Base-by-base conservation (phyloP, 345 rosid species). In the Adansonia digitata region DNA sequence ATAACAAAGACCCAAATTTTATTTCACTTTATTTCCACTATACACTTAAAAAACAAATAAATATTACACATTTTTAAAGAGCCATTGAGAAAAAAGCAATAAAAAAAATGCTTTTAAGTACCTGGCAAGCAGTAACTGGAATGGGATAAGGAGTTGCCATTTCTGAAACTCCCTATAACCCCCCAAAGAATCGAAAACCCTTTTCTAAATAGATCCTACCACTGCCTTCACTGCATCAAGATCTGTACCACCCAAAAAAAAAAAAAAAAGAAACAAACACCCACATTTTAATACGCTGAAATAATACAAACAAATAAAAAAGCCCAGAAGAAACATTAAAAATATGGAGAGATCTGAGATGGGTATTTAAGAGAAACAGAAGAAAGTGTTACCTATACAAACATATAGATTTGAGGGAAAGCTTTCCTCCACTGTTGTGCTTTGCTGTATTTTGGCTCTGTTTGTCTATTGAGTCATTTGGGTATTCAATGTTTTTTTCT, bases 91-190 rank as follows among this genome's bases (percentile, higher is more conserved):
- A 55, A 10, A 12, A 12, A 43, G 48, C 48, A 26, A 66, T 27
- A 15, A 20, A 14, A 55, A 52, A 31, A 10, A 5, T 1, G n/a
- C 3, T 2, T 31, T 26, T 0, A 29, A 40, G 29, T 18, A 87
- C 90, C 90, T 87, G 88, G 37, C 84, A 79, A 73, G 90, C 88
- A 67, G 83, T 81, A 52, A 86, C 79, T 2, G 85, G 86, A 57
- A 83, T 74, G 69, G 83, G 79, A 77, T 76, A 85, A 6, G 86
- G 82, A 71, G 80, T 51, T 57, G 85, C 56, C 90, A 87, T 87
- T 74, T 53, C 35, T 12, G 7, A 26, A 61, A 71, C 76, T 61
- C 76, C 71, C 71, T n/a, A 43, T 79, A 81, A 77, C 80, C 82
- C 77, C 42, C 37, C 59, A 72, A 75, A 13, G 49, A 29, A 48